A percentile compares a stretch with the other conserved stretches of the same genome.
Evolutionary conservation across 2,329 filamentous ascomycete genomes (phyloP).

Genomic region (Trichoderma koningiopsis): DNA sequence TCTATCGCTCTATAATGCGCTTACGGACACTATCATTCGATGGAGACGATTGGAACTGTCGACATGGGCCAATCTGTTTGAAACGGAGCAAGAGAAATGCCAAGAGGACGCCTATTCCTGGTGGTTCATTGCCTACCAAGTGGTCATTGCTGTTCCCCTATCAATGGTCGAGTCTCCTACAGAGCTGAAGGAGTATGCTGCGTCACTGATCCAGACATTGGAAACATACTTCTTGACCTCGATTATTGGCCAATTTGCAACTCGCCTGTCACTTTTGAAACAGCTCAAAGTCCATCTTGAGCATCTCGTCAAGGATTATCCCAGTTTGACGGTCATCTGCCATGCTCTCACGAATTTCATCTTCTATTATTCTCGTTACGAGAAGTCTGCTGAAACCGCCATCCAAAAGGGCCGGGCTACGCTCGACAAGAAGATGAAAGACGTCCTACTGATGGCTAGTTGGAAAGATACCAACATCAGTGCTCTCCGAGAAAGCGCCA

Average conservation of each 20-base stretch:
- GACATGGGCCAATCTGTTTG: conserved; percentile 87
- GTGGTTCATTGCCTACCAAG: conserved; percentile 97
- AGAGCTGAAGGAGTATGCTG: conserved; percentile 64
- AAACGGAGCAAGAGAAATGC: conserved; percentile 77
- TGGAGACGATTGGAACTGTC: conserved; percentile 91
- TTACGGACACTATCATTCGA: conserved; percentile 79
- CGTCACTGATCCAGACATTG: conserved; percentile 72
- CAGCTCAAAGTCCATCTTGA: conserved; percentile 67
- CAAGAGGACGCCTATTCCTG: conserved; percentile 79
- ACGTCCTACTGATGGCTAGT: conserved; percentile 88
- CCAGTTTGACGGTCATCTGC: conserved; percentile 59
- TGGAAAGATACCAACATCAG: conserved; percentile 99
- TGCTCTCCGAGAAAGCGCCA: conserved; percentile 83
- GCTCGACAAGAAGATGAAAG: conserved; percentile 90
- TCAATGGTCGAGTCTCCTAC: conserved; percentile 61
- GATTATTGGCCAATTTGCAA: conserved; percentile 77
- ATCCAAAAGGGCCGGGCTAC: conserved; percentile 68
- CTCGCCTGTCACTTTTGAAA: conserved; percentile 70
- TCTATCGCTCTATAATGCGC: conserved; percentile 68
- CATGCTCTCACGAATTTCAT: conserved; percentile 76
- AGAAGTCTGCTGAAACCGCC: conserved; percentile 63
- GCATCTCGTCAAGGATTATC: conserved; percentile 61
- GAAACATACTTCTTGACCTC: conserved; percentile 78
- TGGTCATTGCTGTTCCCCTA: conserved; percentile 74
- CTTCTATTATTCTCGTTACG: conserved; percentile 71